A percentile compares a stretch with the other conserved stretches of the same genome.
These are phyloP conservation scores for Globisporangium recalcitrans DNA, from an alignment of 352 stramenopile genomes.

Conservation along the genomic window DNA sequence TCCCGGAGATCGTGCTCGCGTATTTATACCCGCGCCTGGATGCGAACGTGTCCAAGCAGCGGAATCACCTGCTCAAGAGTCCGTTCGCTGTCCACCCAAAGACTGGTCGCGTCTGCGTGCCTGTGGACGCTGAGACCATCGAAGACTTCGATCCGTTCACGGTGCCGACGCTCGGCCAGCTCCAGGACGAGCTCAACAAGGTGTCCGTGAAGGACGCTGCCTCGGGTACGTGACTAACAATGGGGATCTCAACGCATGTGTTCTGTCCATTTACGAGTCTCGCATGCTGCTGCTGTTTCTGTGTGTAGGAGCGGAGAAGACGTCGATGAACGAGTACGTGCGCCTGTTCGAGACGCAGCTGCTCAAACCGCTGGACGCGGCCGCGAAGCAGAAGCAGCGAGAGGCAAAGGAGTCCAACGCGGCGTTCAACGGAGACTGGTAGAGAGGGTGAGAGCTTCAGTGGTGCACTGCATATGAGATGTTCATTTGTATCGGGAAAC, in stretches of 20 bases:
- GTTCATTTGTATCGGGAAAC: background rate
- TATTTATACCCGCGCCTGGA: slow-evolving; percentile 98
- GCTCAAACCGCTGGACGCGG: slow-evolving; percentile 58
- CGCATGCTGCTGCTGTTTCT: slow-evolving; percentile 2
- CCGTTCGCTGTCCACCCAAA: slow-evolving; percentile 98
- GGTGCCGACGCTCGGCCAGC: slow-evolving; percentile 79
- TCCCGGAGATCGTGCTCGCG: slow-evolving; percentile 94
- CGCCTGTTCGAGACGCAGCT: slow-evolving; percentile 66
- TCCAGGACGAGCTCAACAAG: slow-evolving; percentile 82
- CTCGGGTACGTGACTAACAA: slow-evolving; percentile 25
- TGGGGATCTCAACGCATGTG: background rate
- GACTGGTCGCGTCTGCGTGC: slow-evolving; percentile 97
- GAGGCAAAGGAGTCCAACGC: slow-evolving; percentile 59
- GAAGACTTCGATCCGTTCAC: slow-evolving; percentile 84
- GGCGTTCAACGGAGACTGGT: slow-evolving; percentile 81
- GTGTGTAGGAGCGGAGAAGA: slow-evolving; percentile 28
- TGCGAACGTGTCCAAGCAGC: slow-evolving; percentile 99
- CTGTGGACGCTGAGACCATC: slow-evolving; percentile 84
- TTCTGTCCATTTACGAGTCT: background rate
- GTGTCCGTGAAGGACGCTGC: slow-evolving; percentile 24
- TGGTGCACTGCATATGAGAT: background rate
- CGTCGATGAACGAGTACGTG: slow-evolving; percentile 73
- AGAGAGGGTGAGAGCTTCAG: slow-evolving; percentile 7
- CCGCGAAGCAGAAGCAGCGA: slow-evolving; percentile 70
- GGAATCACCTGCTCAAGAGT: slow-evolving; percentile 99